A percentile compares a stretch with the other conserved stretches of the same genome.
phyloP scores from a whole-genome alignment of 2,329 filamentous ascomycete species.

The Xylariaceae sp. region DNA sequence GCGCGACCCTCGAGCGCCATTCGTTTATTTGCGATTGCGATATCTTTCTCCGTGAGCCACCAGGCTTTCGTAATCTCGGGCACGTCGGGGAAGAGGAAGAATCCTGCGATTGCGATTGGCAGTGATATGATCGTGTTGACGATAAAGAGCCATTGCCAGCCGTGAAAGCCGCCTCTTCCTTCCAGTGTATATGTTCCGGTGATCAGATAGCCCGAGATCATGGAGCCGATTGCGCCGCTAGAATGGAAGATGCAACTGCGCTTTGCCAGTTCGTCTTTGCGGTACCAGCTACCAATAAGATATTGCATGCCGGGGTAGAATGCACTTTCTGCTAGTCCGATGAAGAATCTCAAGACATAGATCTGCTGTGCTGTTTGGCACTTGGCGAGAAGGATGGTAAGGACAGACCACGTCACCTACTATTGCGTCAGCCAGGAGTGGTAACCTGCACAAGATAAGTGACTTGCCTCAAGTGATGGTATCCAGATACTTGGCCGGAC shows the following conservation, averaged over 20 bases:
- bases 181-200: constrained; percentile 49
- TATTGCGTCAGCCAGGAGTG: neutral
- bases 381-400: constrained; percentile 34
- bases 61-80: constrained; percentile 39
- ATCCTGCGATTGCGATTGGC: constrained; percentile 49
- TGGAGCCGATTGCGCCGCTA: constrained; percentile 28
- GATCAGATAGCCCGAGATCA: constrained; percentile 54
- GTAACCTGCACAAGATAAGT: neutral
- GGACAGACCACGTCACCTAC: constrained; percentile 30
- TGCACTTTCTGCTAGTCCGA: constrained; percentile 32
- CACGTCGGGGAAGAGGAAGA: constrained; percentile 41
- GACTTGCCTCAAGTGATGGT: constrained; percentile 31
- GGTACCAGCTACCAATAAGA: constrained; percentile 38
- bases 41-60: constrained; percentile 38
- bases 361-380: constrained; percentile 34
- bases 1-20: constrained; percentile 46
- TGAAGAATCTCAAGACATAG: constrained; percentile 36
- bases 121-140: constrained; percentile 53
- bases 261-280: constrained; percentile 44
- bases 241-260: constrained; percentile 40
- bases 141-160: constrained; percentile 57
- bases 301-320: constrained; percentile 36
- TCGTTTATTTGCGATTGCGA: constrained; percentile 38
- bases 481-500: constrained; percentile 38
- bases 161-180: constrained; percentile 45